These are phyloP conservation scores for Salix caprea DNA, from an alignment of 345 rosid genomes.

Conservation along the genomic window DNA sequence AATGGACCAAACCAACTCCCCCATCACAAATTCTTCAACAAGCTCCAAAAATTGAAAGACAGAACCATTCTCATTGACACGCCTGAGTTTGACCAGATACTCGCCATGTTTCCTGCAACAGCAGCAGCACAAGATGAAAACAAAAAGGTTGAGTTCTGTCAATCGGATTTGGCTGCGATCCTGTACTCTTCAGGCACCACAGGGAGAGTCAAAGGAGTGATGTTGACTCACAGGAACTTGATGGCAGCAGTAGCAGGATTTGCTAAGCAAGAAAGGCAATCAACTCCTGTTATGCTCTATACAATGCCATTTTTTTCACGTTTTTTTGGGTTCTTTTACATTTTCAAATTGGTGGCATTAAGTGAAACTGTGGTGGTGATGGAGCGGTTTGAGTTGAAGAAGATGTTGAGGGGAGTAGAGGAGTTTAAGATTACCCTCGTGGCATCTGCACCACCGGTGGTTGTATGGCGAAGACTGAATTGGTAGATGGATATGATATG, in stretches of 20 bases:
- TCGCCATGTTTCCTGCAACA: neutral
- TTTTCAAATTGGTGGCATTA: conserved; percentile 25
- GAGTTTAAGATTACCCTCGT: conserved; percentile 17
- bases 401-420: conserved; percentile 26
- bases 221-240: conserved; percentile 34
- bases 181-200: conserved; percentile 41
- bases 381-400: conserved; percentile 25
- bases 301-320: conserved; percentile 31
- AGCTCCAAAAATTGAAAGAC: neutral
- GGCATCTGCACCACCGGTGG: conserved; percentile 27
- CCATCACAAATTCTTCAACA: neutral
- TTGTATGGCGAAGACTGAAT: conserved; percentile 16
- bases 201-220: conserved; percentile 35
- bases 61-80: conserved; percentile 1
- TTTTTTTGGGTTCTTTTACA: conserved; percentile 17
- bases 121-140: neutral
- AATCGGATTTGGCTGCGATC: conserved; percentile 32
- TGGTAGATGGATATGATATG: neutral
- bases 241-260: conserved; percentile 4
- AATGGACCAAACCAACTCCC: neutral
- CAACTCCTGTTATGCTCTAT: conserved; percentile 11
- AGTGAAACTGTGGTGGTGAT: conserved; percentile 26
- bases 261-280: neutral
- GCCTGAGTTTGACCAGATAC: neutral
- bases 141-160: conserved; percentile 12